Conservation (phyloP, 202 grass and related monocot species). For the Eragrostis tef region DNA sequence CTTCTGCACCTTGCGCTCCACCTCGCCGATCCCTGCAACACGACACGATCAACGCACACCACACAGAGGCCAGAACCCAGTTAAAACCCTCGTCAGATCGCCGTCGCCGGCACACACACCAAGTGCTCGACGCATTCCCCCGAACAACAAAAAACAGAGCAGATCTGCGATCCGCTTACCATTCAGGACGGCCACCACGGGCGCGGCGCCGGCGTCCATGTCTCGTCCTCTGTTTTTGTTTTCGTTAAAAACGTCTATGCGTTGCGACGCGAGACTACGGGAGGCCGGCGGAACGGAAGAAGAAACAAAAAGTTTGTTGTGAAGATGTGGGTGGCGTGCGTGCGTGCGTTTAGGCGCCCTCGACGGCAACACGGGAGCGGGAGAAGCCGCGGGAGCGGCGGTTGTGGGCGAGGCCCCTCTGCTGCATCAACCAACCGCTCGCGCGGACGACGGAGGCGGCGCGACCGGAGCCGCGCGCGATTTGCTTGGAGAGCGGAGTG, state of each 20-base stretch:
- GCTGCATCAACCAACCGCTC: conserved; percentile 62
- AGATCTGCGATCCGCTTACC: conserved; percentile 56
- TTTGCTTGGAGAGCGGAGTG: not conserved
- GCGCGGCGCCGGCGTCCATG: conserved; percentile 53
- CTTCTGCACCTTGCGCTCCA: conserved; percentile 88
- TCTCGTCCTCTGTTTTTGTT: not conserved
- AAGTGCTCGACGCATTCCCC: conserved; percentile 2
- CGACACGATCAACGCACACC: not conserved
- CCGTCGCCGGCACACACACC: not conserved
- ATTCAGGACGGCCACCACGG: conserved; percentile 42
- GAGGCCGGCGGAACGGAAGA: not conserved
- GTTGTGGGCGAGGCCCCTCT: conserved; percentile 64
- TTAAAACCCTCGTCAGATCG: not conserved
- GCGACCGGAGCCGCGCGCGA: not conserved
- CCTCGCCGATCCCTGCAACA: conserved; percentile 51
- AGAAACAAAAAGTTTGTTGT: not conserved
- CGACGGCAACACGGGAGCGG: conserved; percentile 81
- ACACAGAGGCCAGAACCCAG: not conserved
- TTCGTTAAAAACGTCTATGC: not conserved
- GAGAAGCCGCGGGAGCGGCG: conserved; percentile 98
- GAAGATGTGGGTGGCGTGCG: not conserved
- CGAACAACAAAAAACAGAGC: not conserved
- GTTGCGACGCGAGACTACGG: not conserved
- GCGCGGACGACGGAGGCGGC: not conserved
- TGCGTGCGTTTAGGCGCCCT: conserved; percentile 58